phyloP scores from a whole-genome alignment of 169 alveolate species.

The Babesia caballi region DNA sequence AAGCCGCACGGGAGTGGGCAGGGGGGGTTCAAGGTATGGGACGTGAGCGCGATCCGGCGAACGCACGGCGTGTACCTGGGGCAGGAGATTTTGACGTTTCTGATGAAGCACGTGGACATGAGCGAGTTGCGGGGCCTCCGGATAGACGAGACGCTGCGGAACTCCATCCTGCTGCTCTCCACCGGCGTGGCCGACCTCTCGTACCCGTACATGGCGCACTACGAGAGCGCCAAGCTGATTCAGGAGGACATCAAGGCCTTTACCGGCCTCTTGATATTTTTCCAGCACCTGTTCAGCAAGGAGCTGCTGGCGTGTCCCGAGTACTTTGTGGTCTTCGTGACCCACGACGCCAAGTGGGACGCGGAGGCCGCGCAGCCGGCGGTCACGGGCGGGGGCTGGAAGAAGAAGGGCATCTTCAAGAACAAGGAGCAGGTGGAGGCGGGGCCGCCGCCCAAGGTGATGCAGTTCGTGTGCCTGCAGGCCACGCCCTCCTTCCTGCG shows the following conservation, averaged over 20 bases:
- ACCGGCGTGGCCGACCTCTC: conserved; percentile 11
- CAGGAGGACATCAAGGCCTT: conserved; percentile 48
- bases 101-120: conserved; percentile 10
- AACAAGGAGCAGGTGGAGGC: not conserved
- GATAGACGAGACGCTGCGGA: conserved; percentile 28
- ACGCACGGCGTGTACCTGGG: conserved; percentile 39
- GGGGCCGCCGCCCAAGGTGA: conserved; percentile 33
- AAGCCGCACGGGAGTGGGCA: not conserved
- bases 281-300: conserved; percentile 34
- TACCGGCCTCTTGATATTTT: not conserved
- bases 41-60: conserved; percentile 1
- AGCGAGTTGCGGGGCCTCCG: not conserved
- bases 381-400: conserved; percentile 32
- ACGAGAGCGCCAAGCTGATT: conserved; percentile 20
- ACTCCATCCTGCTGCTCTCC: conserved; percentile 16
- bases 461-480: conserved; percentile 59
- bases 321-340: conserved; percentile 56
- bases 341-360: conserved; percentile 40
- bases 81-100: not conserved
- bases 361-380: not conserved
- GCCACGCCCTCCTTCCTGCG: conserved; percentile 57
- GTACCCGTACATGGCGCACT: conserved; percentile 7
- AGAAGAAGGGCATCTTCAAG: conserved; percentile 19
- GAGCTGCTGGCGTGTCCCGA: conserved; percentile 58
- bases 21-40: conserved; percentile 9